Percentiles rank a stretch among this genome's conserved stretches.
phyloP scores from a whole-genome alignment of 306 rosid genomes.

The Erythrophleum fordii region DNA sequence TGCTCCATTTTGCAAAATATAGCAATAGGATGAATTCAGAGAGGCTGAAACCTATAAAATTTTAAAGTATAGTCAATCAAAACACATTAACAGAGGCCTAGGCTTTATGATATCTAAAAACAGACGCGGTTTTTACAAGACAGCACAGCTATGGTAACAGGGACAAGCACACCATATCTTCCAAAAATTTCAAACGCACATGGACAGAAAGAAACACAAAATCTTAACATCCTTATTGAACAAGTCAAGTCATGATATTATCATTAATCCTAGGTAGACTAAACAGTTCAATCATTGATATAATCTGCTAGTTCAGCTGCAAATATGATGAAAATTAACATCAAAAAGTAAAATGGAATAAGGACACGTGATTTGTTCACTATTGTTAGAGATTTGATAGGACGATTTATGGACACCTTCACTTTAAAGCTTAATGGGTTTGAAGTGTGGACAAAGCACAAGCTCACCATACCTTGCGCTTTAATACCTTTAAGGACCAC shows the following conservation, averaged over 20 bases:
- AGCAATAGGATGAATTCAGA: constrained; percentile 91
- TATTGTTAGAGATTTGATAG: background rate
- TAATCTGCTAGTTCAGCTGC: background rate
- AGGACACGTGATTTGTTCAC: background rate
- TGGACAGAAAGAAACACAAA: background rate
- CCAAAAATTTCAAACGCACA: background rate
- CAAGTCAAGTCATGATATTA: background rate
- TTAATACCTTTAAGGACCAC: background rate
- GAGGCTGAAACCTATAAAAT: constrained; percentile 75
- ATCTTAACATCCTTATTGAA: background rate
- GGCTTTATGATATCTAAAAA: background rate
- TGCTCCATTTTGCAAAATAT: constrained; percentile 71
- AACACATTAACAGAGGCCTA: constrained; percentile 18
- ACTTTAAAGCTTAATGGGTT: background rate
- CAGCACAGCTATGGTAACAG: background rate
- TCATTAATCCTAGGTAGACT: background rate
- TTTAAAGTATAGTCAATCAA: constrained; percentile 28
- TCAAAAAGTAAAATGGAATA: constrained; percentile 19
- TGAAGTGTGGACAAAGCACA: background rate
- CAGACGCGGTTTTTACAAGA: background rate
- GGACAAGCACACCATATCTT: background rate
- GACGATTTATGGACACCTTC: background rate
- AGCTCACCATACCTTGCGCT: background rate
- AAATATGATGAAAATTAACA: constrained; percentile 6
- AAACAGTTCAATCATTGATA: background rate